Conservation (phyloP, 2,329 filamentous ascomycete species). For the Aspergillus fijiensis region DNA sequence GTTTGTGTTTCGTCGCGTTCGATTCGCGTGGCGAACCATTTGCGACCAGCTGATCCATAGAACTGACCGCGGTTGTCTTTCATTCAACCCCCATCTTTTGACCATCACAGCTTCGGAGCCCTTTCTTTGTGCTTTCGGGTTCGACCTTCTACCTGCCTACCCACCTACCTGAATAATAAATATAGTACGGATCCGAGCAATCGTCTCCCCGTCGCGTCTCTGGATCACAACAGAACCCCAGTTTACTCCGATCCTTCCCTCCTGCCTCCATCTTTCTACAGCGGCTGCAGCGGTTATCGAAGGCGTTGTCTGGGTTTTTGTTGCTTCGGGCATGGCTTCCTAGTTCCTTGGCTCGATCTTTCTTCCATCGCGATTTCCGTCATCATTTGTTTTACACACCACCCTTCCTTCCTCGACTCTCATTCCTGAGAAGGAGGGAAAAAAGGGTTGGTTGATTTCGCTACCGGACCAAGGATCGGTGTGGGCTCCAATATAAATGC, state of each 20-base stretch:
- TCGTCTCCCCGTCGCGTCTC: neutral
- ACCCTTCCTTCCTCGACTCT: neutral
- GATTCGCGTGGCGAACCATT: slow-evolving; percentile 9
- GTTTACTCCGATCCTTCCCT: neutral
- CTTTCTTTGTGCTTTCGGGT: neutral
- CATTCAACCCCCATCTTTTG: neutral
- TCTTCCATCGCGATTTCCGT: slow-evolving; percentile 7
- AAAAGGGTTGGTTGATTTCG: neutral
- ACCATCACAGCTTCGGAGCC: neutral
- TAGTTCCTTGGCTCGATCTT: slow-evolving; percentile 12
- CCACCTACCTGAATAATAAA: neutral
- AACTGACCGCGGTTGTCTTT: neutral
- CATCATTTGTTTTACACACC: neutral
- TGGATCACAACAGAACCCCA: neutral
- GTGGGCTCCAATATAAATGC: slow-evolving; percentile 34
- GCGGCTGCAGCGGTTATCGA: neutral
- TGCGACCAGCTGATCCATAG: neutral
- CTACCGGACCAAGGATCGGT: neutral
- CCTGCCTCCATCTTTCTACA: neutral
- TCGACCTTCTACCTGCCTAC: neutral
- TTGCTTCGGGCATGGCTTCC: slow-evolving; percentile 20
- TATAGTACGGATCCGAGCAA: neutral
- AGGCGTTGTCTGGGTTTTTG: neutral
- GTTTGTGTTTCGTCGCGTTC: slow-evolving; percentile 11
- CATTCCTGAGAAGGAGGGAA: neutral